Evolutionary conservation across 2,329 filamentous ascomycete genomes (phyloP), one percentile per base, ranked within the genome.

Genomic region (Monosporascus sp.): DNA sequence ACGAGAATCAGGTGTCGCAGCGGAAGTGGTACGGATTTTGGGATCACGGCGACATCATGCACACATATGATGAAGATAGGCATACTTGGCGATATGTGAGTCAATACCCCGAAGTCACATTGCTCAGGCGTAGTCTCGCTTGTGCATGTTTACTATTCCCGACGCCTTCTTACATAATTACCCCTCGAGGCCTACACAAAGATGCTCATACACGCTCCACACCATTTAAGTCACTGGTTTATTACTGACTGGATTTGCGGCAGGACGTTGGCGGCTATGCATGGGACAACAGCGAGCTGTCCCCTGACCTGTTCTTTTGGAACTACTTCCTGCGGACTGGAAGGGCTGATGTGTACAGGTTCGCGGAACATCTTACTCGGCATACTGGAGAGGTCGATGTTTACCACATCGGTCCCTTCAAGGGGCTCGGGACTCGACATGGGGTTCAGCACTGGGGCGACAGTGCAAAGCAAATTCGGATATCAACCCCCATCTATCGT

Each of bases 231-330:
- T 14, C 9, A 5, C 17, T 11, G 20, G 20, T 11, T n/a, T 19
- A 4, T 20, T 26, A 27, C 22, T 46, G 26, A 46, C 43, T 19
- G 3, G n/a, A 26, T 14, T 14, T 20, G 9, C 17, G 20, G 8
- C 86, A 85, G 52, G 83, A 86, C 46, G 66, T 86, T 19, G 83
- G 83, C 3, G 83, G 83, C 0, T 86, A 82, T 54, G 82, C 81
- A 0, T 86, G 83, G 83, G 83, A 85, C 48, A 86, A 86, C 61
- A 83, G 79, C 0, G 83, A 86, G 62, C 71, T 86, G 0, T 85
- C 82, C 0, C 80, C 83, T 0, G 82, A 86, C 59, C 66, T 85
- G 2, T 86, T 80, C 69, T 77, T 86, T 59, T 86, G 83, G 83
- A 76, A 76, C 4, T 80, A 83, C 53, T 86, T 85, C 67, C 72